Base-by-base conservation (phyloP, 164 flowering plant species). In the Cinnamomum chago region DNA sequence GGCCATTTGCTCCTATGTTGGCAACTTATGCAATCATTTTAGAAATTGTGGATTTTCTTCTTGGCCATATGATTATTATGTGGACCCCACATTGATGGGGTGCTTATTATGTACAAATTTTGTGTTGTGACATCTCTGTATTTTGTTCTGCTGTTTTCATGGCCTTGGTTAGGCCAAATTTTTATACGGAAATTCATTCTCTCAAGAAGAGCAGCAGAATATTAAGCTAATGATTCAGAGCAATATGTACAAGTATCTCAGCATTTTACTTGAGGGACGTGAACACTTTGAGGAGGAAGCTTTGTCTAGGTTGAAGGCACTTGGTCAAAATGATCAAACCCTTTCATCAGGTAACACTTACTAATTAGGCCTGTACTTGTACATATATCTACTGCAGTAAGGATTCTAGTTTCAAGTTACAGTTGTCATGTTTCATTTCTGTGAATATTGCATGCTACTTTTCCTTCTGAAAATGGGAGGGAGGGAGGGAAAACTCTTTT, bases 211-310 rank as follows among this genome's bases (percentile, higher is more conserved):
- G 75, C 80, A 84, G 71, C 90, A 88, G 79, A 91, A 92, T 67
- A 90, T 95, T 33, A 95, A 91, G 85, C 79, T 95, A 73, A 93
- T 93, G 98, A 90, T 95, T 30, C 99, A 95, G 79, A 95, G 99
- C 85, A 95, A 93, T 79, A 86, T 95, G 90, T 95, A 95, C 81
- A 92, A 85, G 77, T 95, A 95, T 81, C 92, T 93, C 55, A 93
- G 99, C 83, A 88, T 93, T 81, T 83, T 95, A 74, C 93, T 95
- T 51, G 99, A 95, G 82, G 99, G 92, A 52, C 87, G 99, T 50
- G 99, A 93, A 81, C 90, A 92, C 70, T 93, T 95, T 85, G 99
- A 95, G 84, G 99, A 95, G 84, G 99, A 92, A 77, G 90, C 87
- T 11, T 23, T 87, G 62, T 75, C 83, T 55, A 79, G 71, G 69